Base-by-base conservation (phyloP, 352 stramenopile genomes). In the Globisporangium acanthophoron region DNA sequence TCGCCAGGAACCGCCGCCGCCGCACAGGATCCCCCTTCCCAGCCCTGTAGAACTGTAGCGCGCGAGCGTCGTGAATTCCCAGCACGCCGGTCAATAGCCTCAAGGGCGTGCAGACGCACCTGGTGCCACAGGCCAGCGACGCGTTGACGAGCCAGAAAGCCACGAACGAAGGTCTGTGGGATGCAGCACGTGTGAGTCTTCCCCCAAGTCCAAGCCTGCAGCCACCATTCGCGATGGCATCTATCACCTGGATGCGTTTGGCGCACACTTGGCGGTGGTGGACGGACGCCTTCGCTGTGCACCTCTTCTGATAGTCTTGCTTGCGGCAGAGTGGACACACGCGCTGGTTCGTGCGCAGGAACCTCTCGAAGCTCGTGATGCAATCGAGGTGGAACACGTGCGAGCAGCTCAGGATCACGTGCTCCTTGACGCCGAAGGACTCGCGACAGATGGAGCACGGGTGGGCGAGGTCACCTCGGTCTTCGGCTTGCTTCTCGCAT, bases 381-480 rank as follows among this genome's bases (percentile, higher is more conserved):
- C 86, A 95, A 24, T 74, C 67, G 5, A 88, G 67, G 58, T 95
- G 86, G 56, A 95, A 94, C 54, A 92, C 81, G 70, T 95, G 85
- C n/a, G 80, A 89, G 61, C 86, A 95, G 60, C 80, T 92, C 31
- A 95, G 64, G 27, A 95, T 89, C 35, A 95, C 81, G 57, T 94
- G 85, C 31, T 91, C 62, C 51, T 81, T 73, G 5, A 82, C 62
- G 8, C 86, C 86, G 54, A 93, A 90, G 9, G 71, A 41, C 53
- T 94, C 82, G 24, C 78, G 74, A 54, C 84, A 95, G 50, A 95
- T 94, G 5, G 84, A 91, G 47, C 86, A 95, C n/a, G 79, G 81
- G 13, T 92, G 69, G 7, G 58, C 59, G 4, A 66, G 69, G 44
- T 94, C 86, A 1, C 80, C 83, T 3, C 86, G 76, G 3, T 71